phyloP scores from a whole-genome alignment of 2,329 filamentous ascomycete genomes.

The Calonectria honghensis region DNA sequence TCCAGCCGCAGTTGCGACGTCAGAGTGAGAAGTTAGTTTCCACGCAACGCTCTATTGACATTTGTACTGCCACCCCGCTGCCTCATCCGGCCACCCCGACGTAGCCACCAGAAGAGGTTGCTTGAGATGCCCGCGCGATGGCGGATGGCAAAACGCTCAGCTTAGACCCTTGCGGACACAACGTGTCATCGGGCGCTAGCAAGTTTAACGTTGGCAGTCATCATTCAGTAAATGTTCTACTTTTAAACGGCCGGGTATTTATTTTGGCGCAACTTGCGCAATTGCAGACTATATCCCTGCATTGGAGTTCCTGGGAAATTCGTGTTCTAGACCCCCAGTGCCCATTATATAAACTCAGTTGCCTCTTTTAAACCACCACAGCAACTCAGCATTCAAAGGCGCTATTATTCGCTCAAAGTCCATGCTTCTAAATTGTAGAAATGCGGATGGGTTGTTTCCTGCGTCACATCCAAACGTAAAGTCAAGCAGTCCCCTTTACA shows the following conservation, averaged over 20 bases:
- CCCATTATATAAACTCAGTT: too few relatives aligned
- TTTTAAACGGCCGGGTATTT: background rate
- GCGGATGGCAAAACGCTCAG: background rate
- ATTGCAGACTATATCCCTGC: background rate
- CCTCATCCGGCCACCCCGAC: conserved; percentile 2
- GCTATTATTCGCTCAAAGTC: too few relatives aligned
- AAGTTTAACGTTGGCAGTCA: background rate
- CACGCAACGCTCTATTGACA: background rate
- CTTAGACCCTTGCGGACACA: background rate
- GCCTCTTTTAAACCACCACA: too few relatives aligned
- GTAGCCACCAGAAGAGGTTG: background rate
- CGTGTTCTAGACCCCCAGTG: background rate
- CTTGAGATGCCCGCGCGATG: background rate
- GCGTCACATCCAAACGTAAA: too few relatives aligned
- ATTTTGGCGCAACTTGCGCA: background rate
- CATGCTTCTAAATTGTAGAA: too few relatives aligned
- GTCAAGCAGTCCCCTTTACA: too few relatives aligned
- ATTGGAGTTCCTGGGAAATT: background rate
- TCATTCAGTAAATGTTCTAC: background rate
- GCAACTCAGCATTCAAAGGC: too few relatives aligned
- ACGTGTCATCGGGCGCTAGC: background rate
- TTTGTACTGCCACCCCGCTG: background rate
- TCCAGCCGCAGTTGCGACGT: background rate
- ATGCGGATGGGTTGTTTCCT: too few relatives aligned
- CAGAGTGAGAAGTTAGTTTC: background rate